phyloP scores from a whole-genome alignment of 257 asterid species.

The Linderniella brevidens region DNA sequence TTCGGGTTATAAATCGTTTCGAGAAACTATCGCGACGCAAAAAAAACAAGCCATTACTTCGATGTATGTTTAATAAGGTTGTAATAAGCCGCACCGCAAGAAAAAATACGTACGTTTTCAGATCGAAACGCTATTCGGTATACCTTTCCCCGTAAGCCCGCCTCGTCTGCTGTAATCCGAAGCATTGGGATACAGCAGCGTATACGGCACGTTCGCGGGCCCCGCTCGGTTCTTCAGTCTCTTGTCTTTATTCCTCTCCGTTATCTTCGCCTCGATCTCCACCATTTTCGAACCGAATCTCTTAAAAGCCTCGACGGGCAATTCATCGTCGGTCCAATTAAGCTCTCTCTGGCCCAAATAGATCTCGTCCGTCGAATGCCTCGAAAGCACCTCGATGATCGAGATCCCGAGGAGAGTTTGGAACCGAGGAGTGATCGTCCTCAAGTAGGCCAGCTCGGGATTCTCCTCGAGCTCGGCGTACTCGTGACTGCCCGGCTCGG shows the following conservation, averaged over 20 bases:
- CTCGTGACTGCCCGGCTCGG: constrained; percentile 37
- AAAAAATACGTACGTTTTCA: constrained; percentile 10
- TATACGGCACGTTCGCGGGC: constrained; percentile 46
- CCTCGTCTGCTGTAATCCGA: constrained; percentile 20
- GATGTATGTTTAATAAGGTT: too few relatives aligned
- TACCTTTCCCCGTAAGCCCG: constrained; percentile 65
- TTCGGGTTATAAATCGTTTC: too few relatives aligned
- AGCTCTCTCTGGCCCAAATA: constrained; percentile 63
- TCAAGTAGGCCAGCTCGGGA: constrained; percentile 42
- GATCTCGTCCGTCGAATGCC: constrained; percentile 54
- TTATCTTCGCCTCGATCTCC: constrained; percentile 27
- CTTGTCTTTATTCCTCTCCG: constrained; percentile 20
- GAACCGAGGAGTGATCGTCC: constrained; percentile 58
- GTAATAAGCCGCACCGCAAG: too few relatives aligned
- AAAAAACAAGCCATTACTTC: too few relatives aligned
- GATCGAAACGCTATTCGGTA: constrained; percentile 66
- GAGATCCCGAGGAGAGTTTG: constrained; percentile 59
- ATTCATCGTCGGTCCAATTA: constrained; percentile 35
- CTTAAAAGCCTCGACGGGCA: constrained; percentile 27
- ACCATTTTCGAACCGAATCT: constrained; percentile 22
- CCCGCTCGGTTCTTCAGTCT: constrained; percentile 34
- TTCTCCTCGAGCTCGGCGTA: constrained; percentile 32
- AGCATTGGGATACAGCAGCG: constrained; percentile 34
- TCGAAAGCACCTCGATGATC: constrained; percentile 49
- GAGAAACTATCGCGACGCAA: too few relatives aligned